Evolutionary conservation across 352 stramenopile species (phyloP).

Genomic region (Pythium rishiriense): DNA sequence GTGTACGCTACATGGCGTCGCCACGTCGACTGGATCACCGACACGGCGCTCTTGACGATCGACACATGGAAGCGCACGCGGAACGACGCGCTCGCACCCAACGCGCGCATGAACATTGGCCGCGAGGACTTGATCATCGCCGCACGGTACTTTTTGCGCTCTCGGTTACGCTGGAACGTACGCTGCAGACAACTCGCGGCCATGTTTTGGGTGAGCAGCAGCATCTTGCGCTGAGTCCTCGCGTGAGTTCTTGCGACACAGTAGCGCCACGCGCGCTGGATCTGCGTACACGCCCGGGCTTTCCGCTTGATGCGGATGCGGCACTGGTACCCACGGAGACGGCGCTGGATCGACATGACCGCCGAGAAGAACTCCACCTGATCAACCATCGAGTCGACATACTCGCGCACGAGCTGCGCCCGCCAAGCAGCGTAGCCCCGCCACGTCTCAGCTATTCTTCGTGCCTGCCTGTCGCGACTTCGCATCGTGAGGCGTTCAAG

Average conservation of each 20-base stretch:
- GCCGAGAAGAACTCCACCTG: slow-evolving; percentile 47
- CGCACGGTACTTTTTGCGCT: slow-evolving; percentile 32
- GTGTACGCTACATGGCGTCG: slow-evolving; percentile 32
- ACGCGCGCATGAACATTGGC: slow-evolving; percentile 52
- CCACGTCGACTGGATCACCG: slow-evolving; percentile 53
- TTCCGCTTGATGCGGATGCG: slow-evolving; percentile 35
- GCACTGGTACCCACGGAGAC: slow-evolving; percentile 45
- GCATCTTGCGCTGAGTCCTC: slow-evolving; percentile 31
- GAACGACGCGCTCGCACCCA: slow-evolving; percentile 29
- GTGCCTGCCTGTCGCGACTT: slow-evolving; percentile 14
- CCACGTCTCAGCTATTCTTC: slow-evolving; percentile 39
- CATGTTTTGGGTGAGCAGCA: slow-evolving; percentile 28
- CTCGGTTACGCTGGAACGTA: slow-evolving; percentile 35
- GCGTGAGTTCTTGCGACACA: slow-evolving; percentile 11
- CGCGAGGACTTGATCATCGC: slow-evolving; percentile 37
- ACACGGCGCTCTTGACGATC: slow-evolving; percentile 47
- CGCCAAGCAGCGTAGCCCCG: slow-evolving; percentile 34
- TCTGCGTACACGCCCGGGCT: slow-evolving; percentile 25
- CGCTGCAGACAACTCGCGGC: slow-evolving; percentile 56
- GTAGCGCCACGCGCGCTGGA: slow-evolving; percentile 47
- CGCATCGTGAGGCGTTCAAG: slow-evolving; percentile 2
- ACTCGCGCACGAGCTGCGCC: slow-evolving; percentile 21
- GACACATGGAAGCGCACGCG: slow-evolving; percentile 31
- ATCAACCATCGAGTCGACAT: slow-evolving; percentile 36
- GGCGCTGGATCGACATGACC: slow-evolving; percentile 44